Evolutionary conservation across 768 basidiomycete genomes (phyloP), one percentile per base, ranked within the genome.

Genomic region (Hericium alpestre): DNA sequence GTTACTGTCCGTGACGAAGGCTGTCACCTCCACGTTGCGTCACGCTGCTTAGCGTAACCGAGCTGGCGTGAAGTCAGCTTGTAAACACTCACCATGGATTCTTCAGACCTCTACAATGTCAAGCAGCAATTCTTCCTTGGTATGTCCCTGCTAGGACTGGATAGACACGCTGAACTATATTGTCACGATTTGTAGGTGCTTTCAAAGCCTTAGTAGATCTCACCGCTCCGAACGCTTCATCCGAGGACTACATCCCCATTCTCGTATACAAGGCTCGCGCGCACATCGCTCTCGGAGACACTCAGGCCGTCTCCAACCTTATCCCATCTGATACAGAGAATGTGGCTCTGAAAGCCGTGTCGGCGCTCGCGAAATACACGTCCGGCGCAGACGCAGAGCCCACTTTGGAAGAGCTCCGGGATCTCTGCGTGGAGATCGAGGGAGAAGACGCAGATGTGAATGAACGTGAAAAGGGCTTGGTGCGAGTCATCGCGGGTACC

Each of bases 381-480:
- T 73, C 69, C 49, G 75, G 77, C 15, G 64, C 67, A 0, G 75
- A 60, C 16, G 63, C 43, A 10, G 87, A 80, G 60, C 73, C 79
- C 25, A 75, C 78, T 10, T 74, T 96, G 10, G 93, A 95, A 66
- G 82, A 88, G 65, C 75, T 94, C 27, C 79, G 93, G 16, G 93
- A 95, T 69, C 71, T 93, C 22, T 82, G 86, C 51, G 81, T 95
- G 8, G 93, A 97, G 69, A 82, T 87, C 43, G 93, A 95, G 64
- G 81, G 84, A 5, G 87, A 86, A 22, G 90, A 89, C 64, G 78
- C 72, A 16, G 86, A 86, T 51, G 78, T 77, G 0, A 77, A 72
- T n/a, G 79, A 83, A 20, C 77, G 74, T 57, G 90, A 90, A 61
- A 90, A 83, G 66, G 80, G 82, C 18, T 68, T 83, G 47, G 90